Base-by-base conservation (phyloP, 2,329 filamentous ascomycete species). In the Trichophyton simii region DNA sequence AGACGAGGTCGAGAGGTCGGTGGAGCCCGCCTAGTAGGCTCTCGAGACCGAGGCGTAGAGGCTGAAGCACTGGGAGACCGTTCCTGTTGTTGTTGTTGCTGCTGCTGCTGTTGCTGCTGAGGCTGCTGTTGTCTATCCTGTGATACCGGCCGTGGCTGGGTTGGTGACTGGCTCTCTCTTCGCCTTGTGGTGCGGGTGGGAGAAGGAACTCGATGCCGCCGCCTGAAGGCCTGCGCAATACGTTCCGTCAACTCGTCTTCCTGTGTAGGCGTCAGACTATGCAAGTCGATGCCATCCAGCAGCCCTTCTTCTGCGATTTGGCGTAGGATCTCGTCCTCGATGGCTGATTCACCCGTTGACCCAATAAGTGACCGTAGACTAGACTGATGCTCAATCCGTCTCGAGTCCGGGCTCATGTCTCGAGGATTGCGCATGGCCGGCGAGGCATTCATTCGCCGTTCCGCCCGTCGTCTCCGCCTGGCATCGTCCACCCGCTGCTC, bases 211-310 rank as follows among this genome's bases (percentile, higher is more conserved):
- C 58, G 70, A 69, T 95, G 89, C 34, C 89, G 81, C 64, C 89
- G 82, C 62, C 89, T 80, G 69, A 95, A 96, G 1, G 90, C 90
- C 68, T 95, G 89, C 1, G 91, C 91, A 67, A 97, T 96, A 63
- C 88, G 85, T 69, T 92, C 88, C 65, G 89, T 95, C 15, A 97
- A 83, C 69, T 95, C 89, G 68, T 96, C 91, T 70, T 96, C 90
- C 68, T 91, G 88, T 57, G 79, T 83, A 15, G 90, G 80, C 64
- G 92, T 91, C 60, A 96, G 85, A 65, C 91, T 91, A 68, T 94
- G 88, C 61, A 96, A 77, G 70, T 96, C 91, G 55, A 96, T 84
- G 18, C 90, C 91, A 68, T 96, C 89, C 38, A 96, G 75, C 20
- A 96, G 76, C 0, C 92, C 91, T 69, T 96, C 90, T 65, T 92